These are phyloP conservation scores for Penicillium brasilianum DNA, from an alignment of 2,329 filamentous ascomycete genomes.

Conservation along the genomic window DNA sequence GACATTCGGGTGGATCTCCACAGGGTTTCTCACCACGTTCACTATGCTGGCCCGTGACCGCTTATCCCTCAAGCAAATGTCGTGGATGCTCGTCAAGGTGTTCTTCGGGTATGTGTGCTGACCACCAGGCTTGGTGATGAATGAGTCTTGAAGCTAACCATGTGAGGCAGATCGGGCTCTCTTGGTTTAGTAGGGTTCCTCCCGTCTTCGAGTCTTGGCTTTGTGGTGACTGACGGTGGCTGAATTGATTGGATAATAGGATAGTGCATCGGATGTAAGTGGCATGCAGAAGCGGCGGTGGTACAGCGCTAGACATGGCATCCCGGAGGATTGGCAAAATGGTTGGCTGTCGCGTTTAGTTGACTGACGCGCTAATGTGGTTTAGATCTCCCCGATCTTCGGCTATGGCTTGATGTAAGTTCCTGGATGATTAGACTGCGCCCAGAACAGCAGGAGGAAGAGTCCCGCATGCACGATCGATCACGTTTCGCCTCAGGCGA, in stretches of 20 bases:
- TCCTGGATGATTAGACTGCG: conserved; percentile 28
- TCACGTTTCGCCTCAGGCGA: conserved; percentile 40
- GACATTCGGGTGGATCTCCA: conserved; percentile 8
- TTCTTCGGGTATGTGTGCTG: conserved; percentile 61
- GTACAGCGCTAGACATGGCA: conserved; percentile 31
- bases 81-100: conserved; percentile 65
- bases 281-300: conserved; percentile 35
- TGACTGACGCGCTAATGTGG: conserved; percentile 43
- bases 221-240: conserved; percentile 41
- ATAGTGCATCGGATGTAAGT: conserved; percentile 47
- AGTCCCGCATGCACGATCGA: conserved; percentile 37
- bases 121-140: conserved; percentile 26
- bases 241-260: conserved; percentile 48
- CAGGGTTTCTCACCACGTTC: conserved; percentile 82
- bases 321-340: conserved; percentile 36
- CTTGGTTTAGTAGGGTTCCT: conserved; percentile 61
- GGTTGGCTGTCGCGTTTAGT: conserved; percentile 47
- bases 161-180: conserved; percentile 54
- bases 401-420: conserved; percentile 48
- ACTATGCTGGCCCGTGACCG: conserved; percentile 63
- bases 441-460: conserved; percentile 23
- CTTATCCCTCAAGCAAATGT: conserved; percentile 62
- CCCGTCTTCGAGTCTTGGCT: conserved; percentile 7
- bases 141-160: conserved; percentile 34
- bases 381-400: conserved; percentile 48